These are phyloP conservation scores for Lactarius evosmus DNA, from an alignment of 768 basidiomycete genomes.

Conservation along the genomic window DNA sequence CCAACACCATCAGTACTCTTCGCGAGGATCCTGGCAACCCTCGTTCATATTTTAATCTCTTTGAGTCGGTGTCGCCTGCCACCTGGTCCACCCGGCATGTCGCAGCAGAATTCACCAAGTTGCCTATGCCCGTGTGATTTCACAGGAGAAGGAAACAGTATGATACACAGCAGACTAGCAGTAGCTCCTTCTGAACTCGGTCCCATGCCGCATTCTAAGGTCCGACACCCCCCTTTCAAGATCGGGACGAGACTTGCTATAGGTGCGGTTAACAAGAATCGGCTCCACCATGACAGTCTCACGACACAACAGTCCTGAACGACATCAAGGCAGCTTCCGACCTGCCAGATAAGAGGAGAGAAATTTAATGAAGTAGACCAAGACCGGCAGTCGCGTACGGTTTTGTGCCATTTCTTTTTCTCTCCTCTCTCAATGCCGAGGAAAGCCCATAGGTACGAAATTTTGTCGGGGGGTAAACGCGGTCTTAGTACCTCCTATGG, in stretches of 20 bases:
- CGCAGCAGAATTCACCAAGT: neutral
- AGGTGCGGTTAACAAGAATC: constrained; percentile 12
- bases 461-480: constrained; percentile 20
- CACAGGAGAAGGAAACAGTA: constrained; percentile 8
- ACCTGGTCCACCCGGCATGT: constrained; percentile 18
- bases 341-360: constrained; percentile 23
- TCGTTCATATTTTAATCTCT: neutral
- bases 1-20: neutral
- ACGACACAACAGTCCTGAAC: constrained; percentile 15
- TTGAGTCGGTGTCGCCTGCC: constrained; percentile 7
- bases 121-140: constrained; percentile 1
- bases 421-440: neutral
- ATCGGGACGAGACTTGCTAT: constrained; percentile 10
- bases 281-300: neutral
- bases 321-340: constrained; percentile 7
- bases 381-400: constrained; percentile 21
- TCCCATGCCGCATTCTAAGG: neutral
- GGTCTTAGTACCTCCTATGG: constrained; percentile 15
- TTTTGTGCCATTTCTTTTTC: neutral
- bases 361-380: constrained; percentile 25
- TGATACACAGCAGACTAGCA: neutral
- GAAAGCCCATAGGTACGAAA: constrained; percentile 15
- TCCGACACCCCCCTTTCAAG: constrained; percentile 18
- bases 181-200: neutral
- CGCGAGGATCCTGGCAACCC: neutral